Evolutionary conservation across 2,329 filamentous ascomycete genomes (phyloP).

Genomic region (Ascochyta rabiei): DNA sequence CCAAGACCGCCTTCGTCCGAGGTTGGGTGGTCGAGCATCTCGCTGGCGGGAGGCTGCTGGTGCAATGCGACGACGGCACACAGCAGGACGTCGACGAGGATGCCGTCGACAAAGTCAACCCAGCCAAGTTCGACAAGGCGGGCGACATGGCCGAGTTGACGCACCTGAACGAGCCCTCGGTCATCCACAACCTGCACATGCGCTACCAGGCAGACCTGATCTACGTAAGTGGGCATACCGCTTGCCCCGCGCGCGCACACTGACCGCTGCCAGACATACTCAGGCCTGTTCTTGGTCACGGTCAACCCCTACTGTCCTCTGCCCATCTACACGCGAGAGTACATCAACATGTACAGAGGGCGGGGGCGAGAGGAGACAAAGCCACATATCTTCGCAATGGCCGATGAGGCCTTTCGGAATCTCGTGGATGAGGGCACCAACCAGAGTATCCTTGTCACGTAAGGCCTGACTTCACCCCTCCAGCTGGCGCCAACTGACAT

Average conservation of each 20-base stretch:
- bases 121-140: constrained; percentile 98
- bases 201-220: constrained; percentile 96
- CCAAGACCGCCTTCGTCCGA: constrained; percentile 84
- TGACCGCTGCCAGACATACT: constrained; percentile 73
- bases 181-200: constrained; percentile 95
- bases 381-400: constrained; percentile 97
- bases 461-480: constrained; percentile 33
- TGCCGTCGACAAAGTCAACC: constrained; percentile 97
- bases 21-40: constrained; percentile 90
- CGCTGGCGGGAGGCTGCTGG: constrained; percentile 70
- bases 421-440: constrained; percentile 94
- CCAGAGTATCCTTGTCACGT: constrained; percentile 95
- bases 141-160: constrained; percentile 99
- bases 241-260: not conserved
- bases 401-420: constrained; percentile 94
- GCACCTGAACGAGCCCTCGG: constrained; percentile 95
- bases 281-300: constrained; percentile 92
- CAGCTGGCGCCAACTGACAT: constrained; percentile 21
- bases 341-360: constrained; percentile 97
- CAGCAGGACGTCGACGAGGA: constrained; percentile 87
- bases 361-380: constrained; percentile 90
- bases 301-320: constrained; percentile 96
- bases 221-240: constrained; percentile 60
- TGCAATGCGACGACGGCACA: constrained; percentile 95
- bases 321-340: constrained; percentile 95